Percentiles rank a stretch among this genome's conserved stretches.
Conservation (phyloP, 805 yeast species). For the Yarrowia sp. region DNA sequence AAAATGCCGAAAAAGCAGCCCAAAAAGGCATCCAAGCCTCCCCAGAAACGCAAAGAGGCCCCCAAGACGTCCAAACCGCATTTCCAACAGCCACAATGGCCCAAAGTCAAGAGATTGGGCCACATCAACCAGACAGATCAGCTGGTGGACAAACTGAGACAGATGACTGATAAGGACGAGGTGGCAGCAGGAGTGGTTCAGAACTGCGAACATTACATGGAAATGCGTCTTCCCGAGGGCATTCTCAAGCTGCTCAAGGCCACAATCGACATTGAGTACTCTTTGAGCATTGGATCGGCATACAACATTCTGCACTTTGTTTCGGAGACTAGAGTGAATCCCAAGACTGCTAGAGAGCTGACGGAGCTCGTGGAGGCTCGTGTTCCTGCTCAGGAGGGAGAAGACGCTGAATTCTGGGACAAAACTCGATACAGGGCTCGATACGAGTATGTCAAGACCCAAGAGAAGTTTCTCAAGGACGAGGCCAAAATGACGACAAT, state of each 20-base stretch:
- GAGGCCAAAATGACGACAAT: background rate
- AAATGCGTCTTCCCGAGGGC: conserved; percentile 6
- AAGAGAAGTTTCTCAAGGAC: background rate
- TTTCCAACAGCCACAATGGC: background rate
- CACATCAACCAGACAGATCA: background rate
- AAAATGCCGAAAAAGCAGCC: background rate
- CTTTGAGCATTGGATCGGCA: background rate
- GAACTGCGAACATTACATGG: background rate
- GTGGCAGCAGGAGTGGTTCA: background rate
- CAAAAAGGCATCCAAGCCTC: background rate
- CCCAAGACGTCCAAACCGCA: background rate
- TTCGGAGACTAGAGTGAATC: background rate
- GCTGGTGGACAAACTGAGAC: background rate
- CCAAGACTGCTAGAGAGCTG: background rate
- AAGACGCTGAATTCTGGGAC: background rate
- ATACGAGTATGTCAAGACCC: conserved; percentile 2
- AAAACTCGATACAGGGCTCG: background rate
- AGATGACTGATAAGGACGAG: background rate
- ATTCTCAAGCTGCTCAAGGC: background rate
- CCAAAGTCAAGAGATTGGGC: too few relatives aligned
- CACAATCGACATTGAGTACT: background rate
- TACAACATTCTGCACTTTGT: conserved; percentile 2
- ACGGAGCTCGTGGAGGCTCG: background rate
- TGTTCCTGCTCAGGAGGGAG: background rate
- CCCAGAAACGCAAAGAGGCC: background rate